Evolutionary conservation across 805 yeast genomes (phyloP).

Genomic region (Teunomyces cretensis): DNA sequence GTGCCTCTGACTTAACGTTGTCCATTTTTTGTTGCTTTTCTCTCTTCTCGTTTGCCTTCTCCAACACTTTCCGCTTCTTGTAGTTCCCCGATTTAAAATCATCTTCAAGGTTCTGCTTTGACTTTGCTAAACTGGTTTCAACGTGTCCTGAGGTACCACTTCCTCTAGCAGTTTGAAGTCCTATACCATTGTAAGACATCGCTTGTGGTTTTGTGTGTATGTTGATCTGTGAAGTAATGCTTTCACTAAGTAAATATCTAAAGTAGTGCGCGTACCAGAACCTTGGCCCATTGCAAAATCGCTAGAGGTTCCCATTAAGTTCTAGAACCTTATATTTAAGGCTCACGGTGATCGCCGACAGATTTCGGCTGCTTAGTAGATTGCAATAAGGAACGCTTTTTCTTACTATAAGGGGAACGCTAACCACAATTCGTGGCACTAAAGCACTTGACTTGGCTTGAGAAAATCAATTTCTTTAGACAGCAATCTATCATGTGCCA

Average conservation of each 20-base stretch:
- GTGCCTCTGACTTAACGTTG: constrained; percentile 9
- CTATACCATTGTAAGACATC: constrained; percentile 61
- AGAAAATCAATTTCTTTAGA: too few species aligned
- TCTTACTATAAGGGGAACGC: too few species aligned
- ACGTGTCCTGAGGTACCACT: constrained; percentile 64
- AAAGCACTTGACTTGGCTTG: too few species aligned
- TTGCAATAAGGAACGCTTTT: too few species aligned
- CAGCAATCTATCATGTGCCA: too few species aligned
- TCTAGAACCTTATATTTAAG: too few species aligned
- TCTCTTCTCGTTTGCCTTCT: constrained; percentile 18
- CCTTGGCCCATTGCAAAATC: too few species aligned
- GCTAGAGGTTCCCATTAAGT: too few species aligned
- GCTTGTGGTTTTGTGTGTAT: neutral
- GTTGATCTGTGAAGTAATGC: neutral
- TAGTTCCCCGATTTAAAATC: constrained; percentile 33
- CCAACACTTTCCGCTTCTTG: constrained; percentile 31
- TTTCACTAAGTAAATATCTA: too few species aligned
- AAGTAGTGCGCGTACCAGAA: neutral
- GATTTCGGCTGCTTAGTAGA: too few species aligned
- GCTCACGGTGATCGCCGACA: too few species aligned
- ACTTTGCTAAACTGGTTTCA: constrained; percentile 43
- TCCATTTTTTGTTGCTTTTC: constrained; percentile 12
- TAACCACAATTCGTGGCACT: too few species aligned
- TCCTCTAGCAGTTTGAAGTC: constrained; percentile 56
- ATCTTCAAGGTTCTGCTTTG: constrained; percentile 4